A percentile compares a stretch with the other conserved stretches of the same genome.
Evolutionary conservation across 306 rosid genomes (phyloP).

Genomic region (Spatholobus suberectus): DNA sequence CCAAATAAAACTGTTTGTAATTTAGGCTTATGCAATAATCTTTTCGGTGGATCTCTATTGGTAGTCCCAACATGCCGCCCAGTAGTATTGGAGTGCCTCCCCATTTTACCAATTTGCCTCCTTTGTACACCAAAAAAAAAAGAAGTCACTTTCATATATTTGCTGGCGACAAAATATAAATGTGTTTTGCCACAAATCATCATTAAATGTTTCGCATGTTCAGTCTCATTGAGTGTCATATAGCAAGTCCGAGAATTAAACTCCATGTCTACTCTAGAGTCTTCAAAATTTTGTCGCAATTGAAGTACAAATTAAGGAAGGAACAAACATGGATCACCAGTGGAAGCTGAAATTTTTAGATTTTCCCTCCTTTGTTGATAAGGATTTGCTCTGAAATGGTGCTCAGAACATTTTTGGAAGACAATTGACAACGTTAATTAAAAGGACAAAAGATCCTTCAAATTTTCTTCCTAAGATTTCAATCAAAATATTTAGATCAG

Average conservation of each 20-base stretch:
- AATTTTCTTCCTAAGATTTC: not conserved
- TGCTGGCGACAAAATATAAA: conserved; percentile 8
- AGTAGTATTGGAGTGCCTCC: no score
- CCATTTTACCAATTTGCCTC: not conserved
- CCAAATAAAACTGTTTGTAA: not conserved
- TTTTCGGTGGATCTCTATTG: no score
- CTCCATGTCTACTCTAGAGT: conserved; percentile 3
- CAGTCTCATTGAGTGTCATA: conserved; percentile 2
- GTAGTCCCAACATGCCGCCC: no score
- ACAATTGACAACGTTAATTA: not conserved
- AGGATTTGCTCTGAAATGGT: not conserved
- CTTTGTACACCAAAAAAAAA: not conserved
- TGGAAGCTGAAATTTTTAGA: conserved; percentile 2
- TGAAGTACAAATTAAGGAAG: conserved; percentile 7
- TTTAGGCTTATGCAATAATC: no score
- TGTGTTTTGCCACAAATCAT: conserved; percentile 33
- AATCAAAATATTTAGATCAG: not conserved
- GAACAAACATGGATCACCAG: not conserved
- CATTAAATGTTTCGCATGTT: conserved; percentile 27
- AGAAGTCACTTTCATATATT: conserved; percentile 42
- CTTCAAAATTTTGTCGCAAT: conserved; percentile 2
- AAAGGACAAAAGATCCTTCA: not conserved
- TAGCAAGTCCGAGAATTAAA: conserved; percentile 12
- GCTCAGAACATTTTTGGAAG: not conserved
- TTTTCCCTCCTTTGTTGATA: not conserved